Evolutionary conservation across 305 asterid species (phyloP).

Genomic region (Solanum aculeatissimum): DNA sequence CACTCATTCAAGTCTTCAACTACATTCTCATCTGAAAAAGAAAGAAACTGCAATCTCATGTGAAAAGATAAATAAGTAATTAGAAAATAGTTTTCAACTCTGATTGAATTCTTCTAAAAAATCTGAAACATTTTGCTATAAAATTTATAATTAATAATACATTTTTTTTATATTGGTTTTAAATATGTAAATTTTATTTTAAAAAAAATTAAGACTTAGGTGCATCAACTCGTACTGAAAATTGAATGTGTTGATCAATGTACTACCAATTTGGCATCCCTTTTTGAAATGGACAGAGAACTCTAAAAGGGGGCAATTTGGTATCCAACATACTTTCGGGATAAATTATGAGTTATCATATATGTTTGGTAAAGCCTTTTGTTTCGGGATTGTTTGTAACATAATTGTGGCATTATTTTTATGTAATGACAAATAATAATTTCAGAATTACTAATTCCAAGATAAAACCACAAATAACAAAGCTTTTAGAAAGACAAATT

Average conservation of each 20-base stretch:
- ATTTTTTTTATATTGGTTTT: not conserved
- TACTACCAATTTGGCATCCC: not conserved
- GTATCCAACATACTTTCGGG: not conserved
- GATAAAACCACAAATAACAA: not conserved
- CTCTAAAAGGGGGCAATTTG: not conserved
- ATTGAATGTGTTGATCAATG: not conserved
- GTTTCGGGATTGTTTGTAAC: not conserved
- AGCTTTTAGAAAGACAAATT: not conserved
- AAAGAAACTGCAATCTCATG: not conserved
- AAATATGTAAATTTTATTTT: not conserved
- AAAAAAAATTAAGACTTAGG: not conserved
- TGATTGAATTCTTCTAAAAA: not conserved
- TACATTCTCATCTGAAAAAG: not conserved
- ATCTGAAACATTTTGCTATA: not conserved
- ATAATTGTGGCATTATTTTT: not conserved
- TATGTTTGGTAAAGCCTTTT: not conserved
- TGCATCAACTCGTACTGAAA: not conserved
- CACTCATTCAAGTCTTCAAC: not conserved
- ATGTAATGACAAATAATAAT: not conserved
- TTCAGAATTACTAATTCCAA: not conserved
- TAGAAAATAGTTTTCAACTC: not conserved
- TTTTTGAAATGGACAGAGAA: not conserved
- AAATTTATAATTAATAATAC: not conserved
- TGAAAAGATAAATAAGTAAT: not conserved
- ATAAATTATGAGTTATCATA: not conserved